These are phyloP conservation scores for Penicillium odoratum DNA, from an alignment of 495 filamentous ascomycete genomes.

Conservation along the genomic window DNA sequence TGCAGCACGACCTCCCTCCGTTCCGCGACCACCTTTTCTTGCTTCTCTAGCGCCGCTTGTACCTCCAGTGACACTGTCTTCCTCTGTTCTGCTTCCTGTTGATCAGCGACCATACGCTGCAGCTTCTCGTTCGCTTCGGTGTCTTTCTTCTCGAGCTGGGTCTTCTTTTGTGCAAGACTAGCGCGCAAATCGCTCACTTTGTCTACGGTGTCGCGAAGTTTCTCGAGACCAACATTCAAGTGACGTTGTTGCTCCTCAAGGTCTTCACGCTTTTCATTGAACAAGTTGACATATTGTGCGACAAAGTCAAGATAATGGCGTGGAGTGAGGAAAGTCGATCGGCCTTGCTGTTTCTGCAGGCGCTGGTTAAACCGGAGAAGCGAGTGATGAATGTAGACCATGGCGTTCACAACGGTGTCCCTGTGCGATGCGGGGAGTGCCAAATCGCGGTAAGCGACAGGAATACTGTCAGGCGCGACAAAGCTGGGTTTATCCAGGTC, in stretches of 20 bases:
- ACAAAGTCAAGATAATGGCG: conserved; percentile 98
- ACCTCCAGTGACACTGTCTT: conserved; percentile 86
- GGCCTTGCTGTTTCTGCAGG: conserved; percentile 86
- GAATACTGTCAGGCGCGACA: conserved; percentile 84
- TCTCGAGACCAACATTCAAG: conserved; percentile 96
- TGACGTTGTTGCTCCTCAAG: conserved; percentile 98
- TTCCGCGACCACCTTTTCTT: conserved; percentile 82
- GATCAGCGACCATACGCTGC: conserved; percentile 94
- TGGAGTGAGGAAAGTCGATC: conserved; percentile 88
- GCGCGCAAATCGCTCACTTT: conserved; percentile 90
- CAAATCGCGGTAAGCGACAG: conserved; percentile 85
- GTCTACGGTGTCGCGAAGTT: conserved; percentile 95
- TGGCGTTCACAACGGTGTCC: conserved; percentile 89
- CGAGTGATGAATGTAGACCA: conserved; percentile 98
- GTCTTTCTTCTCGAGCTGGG: conserved; percentile 89
- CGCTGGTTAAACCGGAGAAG: conserved; percentile 86
- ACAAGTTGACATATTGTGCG: conserved; percentile 94
- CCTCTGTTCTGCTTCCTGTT: conserved; percentile 91
- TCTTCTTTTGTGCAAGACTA: conserved; percentile 91
- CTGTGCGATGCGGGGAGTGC: conserved; percentile 82
- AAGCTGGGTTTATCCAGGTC: conserved; percentile 89
- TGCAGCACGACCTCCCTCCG: conserved; percentile 81
- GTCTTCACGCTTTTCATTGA: conserved; percentile 97
- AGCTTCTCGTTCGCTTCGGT: conserved; percentile 95
- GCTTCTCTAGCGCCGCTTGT: conserved; percentile 79